Percentiles rank a stretch among this genome's conserved stretches.
These are phyloP conservation scores for Phaffia australis DNA, from an alignment of 768 basidiomycete genomes.

Conservation along the genomic window DNA sequence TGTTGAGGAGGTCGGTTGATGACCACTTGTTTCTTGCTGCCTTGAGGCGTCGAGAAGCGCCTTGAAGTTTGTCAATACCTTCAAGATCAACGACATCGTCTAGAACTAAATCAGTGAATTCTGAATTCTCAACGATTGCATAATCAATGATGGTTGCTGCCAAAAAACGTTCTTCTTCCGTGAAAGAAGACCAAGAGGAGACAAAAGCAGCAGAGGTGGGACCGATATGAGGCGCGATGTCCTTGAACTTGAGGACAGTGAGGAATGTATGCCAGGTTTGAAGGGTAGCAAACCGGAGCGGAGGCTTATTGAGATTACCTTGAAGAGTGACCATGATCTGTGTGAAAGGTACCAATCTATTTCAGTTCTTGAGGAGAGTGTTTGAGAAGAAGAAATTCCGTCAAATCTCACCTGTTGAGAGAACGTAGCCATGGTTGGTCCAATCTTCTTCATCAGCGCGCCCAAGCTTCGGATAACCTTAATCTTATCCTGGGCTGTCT, in stretches of 20 bases:
- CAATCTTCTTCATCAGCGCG: slow-evolving; percentile 57
- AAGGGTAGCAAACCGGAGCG: slow-evolving; percentile 67
- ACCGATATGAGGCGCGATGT: slow-evolving; percentile 74
- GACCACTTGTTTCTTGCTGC: slow-evolving; percentile 45
- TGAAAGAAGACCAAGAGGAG: slow-evolving; percentile 60
- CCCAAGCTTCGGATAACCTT: slow-evolving; percentile 72
- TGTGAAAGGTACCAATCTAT: slow-evolving; percentile 9
- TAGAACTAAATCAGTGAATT: slow-evolving; percentile 45
- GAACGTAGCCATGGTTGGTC: slow-evolving; percentile 58
- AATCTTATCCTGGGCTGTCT: slow-evolving; percentile 55
- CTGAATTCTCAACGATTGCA: slow-evolving; percentile 55
- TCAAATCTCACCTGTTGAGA: slow-evolving; percentile 67
- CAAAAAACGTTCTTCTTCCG: slow-evolving; percentile 44
- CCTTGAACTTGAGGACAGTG: slow-evolving; percentile 51
- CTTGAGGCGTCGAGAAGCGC: slow-evolving; percentile 31
- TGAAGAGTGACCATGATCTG: slow-evolving; percentile 96
- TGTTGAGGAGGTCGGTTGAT: slow-evolving; percentile 49
- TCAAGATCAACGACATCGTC: slow-evolving; percentile 72
- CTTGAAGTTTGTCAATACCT: slow-evolving; percentile 51
- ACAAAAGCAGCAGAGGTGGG: slow-evolving; percentile 77
- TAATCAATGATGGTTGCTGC: slow-evolving; percentile 57
- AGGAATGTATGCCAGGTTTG: slow-evolving; percentile 71
- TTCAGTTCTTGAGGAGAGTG: not conserved
- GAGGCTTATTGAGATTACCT: slow-evolving; percentile 64
- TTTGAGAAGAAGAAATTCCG: not conserved